These are phyloP conservation scores for Trifolium pratense DNA, from an alignment of 306 rosid genomes.

Conservation along the genomic window DNA sequence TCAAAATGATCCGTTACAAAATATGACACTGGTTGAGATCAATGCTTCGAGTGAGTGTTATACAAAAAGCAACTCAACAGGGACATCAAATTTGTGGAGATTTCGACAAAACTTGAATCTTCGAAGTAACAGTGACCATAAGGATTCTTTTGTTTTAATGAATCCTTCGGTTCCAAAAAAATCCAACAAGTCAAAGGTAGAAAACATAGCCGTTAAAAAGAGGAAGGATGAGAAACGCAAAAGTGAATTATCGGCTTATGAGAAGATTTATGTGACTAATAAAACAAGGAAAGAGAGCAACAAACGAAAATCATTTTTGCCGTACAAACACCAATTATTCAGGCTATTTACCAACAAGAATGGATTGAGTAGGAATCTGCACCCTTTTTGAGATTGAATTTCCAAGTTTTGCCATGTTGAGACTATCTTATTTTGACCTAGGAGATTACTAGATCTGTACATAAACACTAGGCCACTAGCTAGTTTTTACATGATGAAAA, in stretches of 20 bases:
- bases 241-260: background rate
- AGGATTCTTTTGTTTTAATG: background rate
- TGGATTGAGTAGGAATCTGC: too few relatives aligned
- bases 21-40: constrained; percentile 39
- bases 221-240: background rate
- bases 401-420: too few relatives aligned
- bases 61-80: constrained; percentile 37
- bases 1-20: too few relatives aligned
- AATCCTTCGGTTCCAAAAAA: background rate
- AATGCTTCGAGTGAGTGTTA: background rate
- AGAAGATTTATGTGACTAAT: background rate
- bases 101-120: background rate
- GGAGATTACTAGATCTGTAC: too few relatives aligned
- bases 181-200: constrained; percentile 47
- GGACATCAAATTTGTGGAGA: background rate
- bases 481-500: too few relatives aligned
- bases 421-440: too few relatives aligned
- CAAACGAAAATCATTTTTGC: background rate
- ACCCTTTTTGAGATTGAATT: too few relatives aligned
- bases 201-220: background rate
- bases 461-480: too few relatives aligned
- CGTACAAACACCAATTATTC: too few relatives aligned
- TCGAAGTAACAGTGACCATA: background rate
- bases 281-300: background rate
- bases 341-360: too few relatives aligned